These are phyloP conservation scores for Yamadazyma atlantica DNA, from an alignment of 1,139 yeast genomes.

Conservation along the genomic window DNA sequence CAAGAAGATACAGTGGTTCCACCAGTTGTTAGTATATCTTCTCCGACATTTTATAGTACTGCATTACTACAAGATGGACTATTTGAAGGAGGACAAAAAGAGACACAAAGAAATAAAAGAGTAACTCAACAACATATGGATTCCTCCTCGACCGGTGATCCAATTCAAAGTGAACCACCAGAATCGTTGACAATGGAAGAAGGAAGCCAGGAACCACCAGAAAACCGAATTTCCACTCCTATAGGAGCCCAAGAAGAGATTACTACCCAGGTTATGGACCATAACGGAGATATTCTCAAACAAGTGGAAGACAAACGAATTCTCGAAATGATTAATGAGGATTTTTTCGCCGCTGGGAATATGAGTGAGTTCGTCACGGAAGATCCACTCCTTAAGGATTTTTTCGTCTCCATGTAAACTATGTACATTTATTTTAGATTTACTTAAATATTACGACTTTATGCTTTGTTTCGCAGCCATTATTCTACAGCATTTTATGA, in stretches of 20 bases:
- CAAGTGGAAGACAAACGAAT: conserved; percentile 8
- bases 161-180: too few species aligned
- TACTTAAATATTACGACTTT: too few species aligned
- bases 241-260: neutral
- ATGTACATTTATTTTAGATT: conserved; percentile 1
- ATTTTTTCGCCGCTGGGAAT: conserved; percentile 7
- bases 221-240: neutral
- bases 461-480: neutral
- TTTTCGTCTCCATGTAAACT: conserved; percentile 5
- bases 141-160: too few species aligned
- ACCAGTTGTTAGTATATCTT: conserved; percentile 10
- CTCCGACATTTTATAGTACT: conserved; percentile 10
- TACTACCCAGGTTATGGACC: neutral
- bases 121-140: too few species aligned
- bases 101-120: neutral
- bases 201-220: neutral
- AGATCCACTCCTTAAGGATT: conserved; percentile 11
- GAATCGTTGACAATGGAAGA: neutral
- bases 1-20: conserved; percentile 8
- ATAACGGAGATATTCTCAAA: conserved; percentile 5
- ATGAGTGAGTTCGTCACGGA: conserved; percentile 10
- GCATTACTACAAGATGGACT: neutral
- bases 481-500: too few species aligned
- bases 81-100: neutral
- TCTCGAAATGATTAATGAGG: conserved; percentile 7